phyloP scores from a whole-genome alignment of 306 rosid genomes.

The Rubus parviflorus region DNA sequence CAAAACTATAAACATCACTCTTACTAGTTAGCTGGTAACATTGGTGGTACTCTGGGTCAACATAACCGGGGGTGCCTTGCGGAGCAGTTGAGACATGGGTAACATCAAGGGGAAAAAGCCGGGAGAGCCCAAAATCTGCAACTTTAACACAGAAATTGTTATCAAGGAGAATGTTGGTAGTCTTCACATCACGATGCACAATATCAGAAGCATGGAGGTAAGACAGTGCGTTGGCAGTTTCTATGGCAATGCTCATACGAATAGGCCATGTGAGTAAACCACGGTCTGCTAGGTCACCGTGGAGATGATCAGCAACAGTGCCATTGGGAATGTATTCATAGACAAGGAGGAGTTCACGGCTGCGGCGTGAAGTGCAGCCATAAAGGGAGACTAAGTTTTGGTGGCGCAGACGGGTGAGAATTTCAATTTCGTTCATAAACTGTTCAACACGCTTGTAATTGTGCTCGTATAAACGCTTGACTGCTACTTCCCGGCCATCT shows the following conservation, averaged over 20 bases:
- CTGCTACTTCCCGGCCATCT: slow-evolving; percentile 86
- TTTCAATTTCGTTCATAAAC: slow-evolving; percentile 60
- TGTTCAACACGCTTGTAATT: slow-evolving; percentile 54
- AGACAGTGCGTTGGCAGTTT: slow-evolving; percentile 62
- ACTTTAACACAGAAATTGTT: slow-evolving; percentile 50
- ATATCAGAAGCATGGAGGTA: slow-evolving; percentile 76
- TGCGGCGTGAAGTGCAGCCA: slow-evolving; percentile 68
- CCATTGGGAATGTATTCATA: slow-evolving; percentile 77
- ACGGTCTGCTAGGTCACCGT: slow-evolving; percentile 43
- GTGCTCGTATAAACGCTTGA: slow-evolving; percentile 64
- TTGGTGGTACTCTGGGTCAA: slow-evolving; percentile 73
- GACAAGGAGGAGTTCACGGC: slow-evolving; percentile 66
- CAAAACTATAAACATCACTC: slow-evolving; percentile 82
- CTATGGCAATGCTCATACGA: slow-evolving; percentile 67
- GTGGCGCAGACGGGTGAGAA: slow-evolving; percentile 64
- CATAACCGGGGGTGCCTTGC: slow-evolving; percentile 79
- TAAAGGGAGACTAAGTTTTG: slow-evolving; percentile 65
- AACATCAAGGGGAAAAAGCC: slow-evolving; percentile 55
- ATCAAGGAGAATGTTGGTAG: slow-evolving; percentile 67
- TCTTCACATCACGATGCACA: slow-evolving; percentile 77
- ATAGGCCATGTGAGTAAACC: slow-evolving; percentile 54
- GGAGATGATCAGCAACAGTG: slow-evolving; percentile 76
- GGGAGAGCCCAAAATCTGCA: slow-evolving; percentile 81
- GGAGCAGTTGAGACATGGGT: slow-evolving; percentile 77
- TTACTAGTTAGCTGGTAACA: slow-evolving; percentile 59